phyloP scores from a whole-genome alignment of 2,329 filamentous ascomycete species.

The Aureobasidium subglaciale region DNA sequence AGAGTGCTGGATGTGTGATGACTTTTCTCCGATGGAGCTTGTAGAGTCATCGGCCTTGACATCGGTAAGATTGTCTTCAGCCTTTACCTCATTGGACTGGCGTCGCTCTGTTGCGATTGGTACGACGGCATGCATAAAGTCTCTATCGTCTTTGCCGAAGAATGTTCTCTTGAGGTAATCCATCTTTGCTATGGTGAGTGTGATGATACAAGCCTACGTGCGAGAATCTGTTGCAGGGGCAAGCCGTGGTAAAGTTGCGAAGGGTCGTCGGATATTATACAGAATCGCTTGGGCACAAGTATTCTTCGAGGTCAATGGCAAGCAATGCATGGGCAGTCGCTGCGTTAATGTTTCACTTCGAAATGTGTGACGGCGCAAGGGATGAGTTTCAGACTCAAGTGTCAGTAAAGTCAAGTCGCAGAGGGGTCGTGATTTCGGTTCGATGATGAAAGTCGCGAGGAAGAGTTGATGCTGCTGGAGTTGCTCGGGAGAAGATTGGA shows the following conservation, averaged over 20 bases:
- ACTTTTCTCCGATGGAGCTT: conserved; percentile 5
- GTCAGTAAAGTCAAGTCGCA: background rate
- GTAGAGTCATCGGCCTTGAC: background rate
- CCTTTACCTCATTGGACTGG: background rate
- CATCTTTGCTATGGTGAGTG: background rate
- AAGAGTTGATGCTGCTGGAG: background rate
- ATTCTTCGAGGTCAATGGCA: conserved; percentile 1
- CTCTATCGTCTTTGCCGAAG: background rate
- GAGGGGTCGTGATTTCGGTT: background rate
- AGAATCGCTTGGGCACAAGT: conserved; percentile 4
- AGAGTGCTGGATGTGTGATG: background rate
- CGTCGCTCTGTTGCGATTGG: background rate
- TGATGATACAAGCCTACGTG: background rate
- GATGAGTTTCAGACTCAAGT: background rate
- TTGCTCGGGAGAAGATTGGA: conserved; percentile 2
- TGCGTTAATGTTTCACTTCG: conserved; percentile 7
- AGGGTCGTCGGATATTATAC: background rate
- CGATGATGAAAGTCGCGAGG: background rate
- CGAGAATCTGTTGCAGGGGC: background rate
- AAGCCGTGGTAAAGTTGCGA: background rate
- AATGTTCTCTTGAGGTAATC: conserved; percentile 5
- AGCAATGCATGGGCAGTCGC: conserved; percentile 8
- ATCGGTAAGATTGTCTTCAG: background rate
- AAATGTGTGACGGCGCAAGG: conserved; percentile 14
- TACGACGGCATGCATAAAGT: background rate